These are phyloP conservation scores for Linnemannia zychae DNA, from an alignment of 192 early-diverging fungal species.

Conservation along the genomic window DNA sequence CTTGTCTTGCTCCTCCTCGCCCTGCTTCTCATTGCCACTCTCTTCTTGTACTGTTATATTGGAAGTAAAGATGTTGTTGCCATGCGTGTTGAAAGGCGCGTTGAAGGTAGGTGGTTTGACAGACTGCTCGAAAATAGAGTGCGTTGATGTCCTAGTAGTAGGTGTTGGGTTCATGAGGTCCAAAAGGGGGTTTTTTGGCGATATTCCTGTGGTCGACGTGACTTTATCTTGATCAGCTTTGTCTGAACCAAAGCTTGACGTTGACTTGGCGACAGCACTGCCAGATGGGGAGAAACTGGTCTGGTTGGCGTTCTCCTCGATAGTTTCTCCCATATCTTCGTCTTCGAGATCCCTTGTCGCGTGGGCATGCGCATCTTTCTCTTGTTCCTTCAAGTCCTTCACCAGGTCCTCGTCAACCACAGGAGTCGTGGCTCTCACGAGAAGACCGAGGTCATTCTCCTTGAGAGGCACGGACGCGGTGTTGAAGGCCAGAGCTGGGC, in stretches of 20 bases:
- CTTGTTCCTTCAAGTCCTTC: neutral
- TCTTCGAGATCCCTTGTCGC: neutral
- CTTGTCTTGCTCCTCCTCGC: neutral
- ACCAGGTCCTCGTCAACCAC: neutral
- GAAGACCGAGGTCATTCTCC: neutral
- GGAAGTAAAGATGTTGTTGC: neutral
- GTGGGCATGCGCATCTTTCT: neutral
- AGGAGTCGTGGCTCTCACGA: neutral
- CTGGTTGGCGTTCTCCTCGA: neutral
- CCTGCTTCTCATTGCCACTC: neutral
- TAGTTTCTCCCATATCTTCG: neutral
- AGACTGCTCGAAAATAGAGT: neutral
- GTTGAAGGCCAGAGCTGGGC: neutral
- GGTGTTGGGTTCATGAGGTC: neutral
- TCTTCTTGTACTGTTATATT: neutral
- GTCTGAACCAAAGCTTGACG: neutral
- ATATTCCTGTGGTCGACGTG: neutral
- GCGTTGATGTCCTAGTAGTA: neutral
- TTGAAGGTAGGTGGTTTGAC: slow-evolving; percentile 5
- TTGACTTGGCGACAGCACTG: neutral
- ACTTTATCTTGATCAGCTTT: neutral
- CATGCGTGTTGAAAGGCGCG: neutral
- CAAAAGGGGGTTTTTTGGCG: neutral
- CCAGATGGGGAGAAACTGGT: neutral
- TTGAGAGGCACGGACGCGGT: neutral